Evolutionary conservation across 2,329 filamentous ascomycete species (phyloP), one percentile per base, ranked within the genome.

Genomic region (Exophiala aquamarina): DNA sequence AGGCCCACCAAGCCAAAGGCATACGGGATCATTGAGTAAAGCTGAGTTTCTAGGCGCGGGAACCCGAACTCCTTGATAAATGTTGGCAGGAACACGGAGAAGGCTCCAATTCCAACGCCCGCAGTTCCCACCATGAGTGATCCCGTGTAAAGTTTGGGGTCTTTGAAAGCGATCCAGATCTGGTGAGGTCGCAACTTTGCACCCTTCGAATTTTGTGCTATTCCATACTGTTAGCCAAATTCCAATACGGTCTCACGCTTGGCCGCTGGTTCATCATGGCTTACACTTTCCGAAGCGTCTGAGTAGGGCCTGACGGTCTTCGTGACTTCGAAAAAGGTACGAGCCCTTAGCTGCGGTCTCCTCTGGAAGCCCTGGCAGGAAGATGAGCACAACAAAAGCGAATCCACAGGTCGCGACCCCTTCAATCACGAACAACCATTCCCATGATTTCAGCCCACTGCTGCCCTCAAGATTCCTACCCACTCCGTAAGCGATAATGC

Each of bases 11-110:
- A 9, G 3, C 20, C 40, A 20, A 42, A 42, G 11, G 23, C 14
- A 19, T 42, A 42, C 19, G 40, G 40, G 9, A 42, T 42, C 8
- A 42, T 42, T 14, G 14, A 15, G 40, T 32, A 42, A n/a, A 42
- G 40, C 19, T 42, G 40, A n/a, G 40, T 18, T 11, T 26, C 23
- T 6, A 26, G 23, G 23, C 23, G 23, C 6, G 23, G 11, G 35
- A 42, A 42, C n/a, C 40, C 40, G 14, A 42, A 42, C 5, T n/a
- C 23, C 13, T 20, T n/a, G 14, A 42, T 33, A 14, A 31, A 42
- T 19, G 40, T 32, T 11, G 40, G 40, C 13, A 31, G 23, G 28
- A 42, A 33, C 4, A 20, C 28, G 3, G 10, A n/a, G 17, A 42
- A 42, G 23, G 40, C 40, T 6, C 20, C 28, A 33, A 33, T 19